Base-by-base conservation (phyloP, 179 eudicot species). In the Vitellaria paradoxa region DNA sequence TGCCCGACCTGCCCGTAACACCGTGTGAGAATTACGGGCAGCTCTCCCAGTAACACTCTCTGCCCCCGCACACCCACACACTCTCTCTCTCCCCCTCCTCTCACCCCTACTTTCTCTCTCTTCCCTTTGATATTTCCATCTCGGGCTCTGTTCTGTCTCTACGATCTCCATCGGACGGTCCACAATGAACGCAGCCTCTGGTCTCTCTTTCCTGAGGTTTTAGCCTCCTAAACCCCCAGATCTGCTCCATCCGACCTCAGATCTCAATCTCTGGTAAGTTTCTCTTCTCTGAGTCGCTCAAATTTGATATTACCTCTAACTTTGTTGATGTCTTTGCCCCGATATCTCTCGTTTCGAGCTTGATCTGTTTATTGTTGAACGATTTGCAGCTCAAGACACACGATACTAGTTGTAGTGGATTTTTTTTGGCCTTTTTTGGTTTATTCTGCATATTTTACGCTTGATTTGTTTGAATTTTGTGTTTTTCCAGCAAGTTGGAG, bases 21-120 rank as follows among this genome's bases (percentile, higher is more conserved):
- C 78, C 62, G 76, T 75, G 79, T 64, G 42, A 60, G 77, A 81
- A 82, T 80, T 62, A 79, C 85, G 83, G 85, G 59, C 83, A 83
- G 75, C 71, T 72, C 77, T 45, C 78, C n/a, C 79, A 64, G 73
- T 45, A 64, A 49, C 78, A 56, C 73, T 37, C 55, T 49, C 12
- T 65, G 12, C 61, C 1, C 37, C 73, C 49, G 21, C 45, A 17
- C 74, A 26, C 61, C 2, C 52, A 65, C 20, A 10, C 8, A 12
- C 23, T 10, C 68, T 14, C 77, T 74, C 77, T 47, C 64, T 17
- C 15, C 12, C 40, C 8, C 72, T 12, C 13, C 59, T 21, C 62
- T 57, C 52, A n/a, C 49, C 68, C 21, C 47, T 40, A 37, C 71
- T 8, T 40, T 70, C 18, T 26, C 9, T 20, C 24, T 55, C 73